These are phyloP conservation scores for Pontederia crassipes DNA, from an alignment of 176 grass and related monocot genomes.

Conservation along the genomic window DNA sequence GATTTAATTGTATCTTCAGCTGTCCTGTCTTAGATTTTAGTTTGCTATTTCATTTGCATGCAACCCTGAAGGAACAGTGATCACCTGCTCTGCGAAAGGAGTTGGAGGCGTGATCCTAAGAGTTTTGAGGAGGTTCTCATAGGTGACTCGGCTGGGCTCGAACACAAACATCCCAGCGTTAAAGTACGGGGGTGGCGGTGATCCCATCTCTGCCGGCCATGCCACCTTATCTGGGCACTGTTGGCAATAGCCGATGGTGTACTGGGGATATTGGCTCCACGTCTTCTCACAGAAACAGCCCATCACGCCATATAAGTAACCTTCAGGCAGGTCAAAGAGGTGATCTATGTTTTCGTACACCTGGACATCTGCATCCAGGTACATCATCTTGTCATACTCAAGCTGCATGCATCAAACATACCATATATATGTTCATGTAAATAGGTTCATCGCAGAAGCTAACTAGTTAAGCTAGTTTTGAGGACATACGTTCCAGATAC, in stretches of 20 bases:
- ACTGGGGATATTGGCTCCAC: conserved; percentile 21
- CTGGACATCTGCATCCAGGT: conserved; percentile 18
- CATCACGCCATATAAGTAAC: conserved; percentile 18
- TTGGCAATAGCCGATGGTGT: conserved; percentile 16
- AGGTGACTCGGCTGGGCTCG: background rate
- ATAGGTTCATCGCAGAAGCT: too few relatives aligned
- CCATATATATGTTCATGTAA: background rate
- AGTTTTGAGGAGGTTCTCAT: conserved; percentile 2
- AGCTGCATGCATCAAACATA: conserved; percentile 1
- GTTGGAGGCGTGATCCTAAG: conserved; percentile 17
- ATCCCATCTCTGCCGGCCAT: conserved; percentile 17
- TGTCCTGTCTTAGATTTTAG: conserved; percentile 4
- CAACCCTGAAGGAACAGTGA: background rate
- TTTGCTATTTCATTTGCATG: conserved; percentile 12
- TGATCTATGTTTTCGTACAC: conserved; percentile 22
- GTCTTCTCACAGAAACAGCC: conserved; percentile 20
- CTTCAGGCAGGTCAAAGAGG: conserved; percentile 14
- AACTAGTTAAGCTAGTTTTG: background rate
- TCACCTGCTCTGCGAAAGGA: conserved; percentile 19
- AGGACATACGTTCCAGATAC: conserved; percentile 14
- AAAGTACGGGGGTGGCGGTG: conserved; percentile 12
- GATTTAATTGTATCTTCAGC: background rate
- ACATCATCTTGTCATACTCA: conserved; percentile 19
- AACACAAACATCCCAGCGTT: conserved; percentile 19
- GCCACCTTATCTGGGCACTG: conserved; percentile 16